Base-by-base conservation (phyloP, 1,284 basidiomycete genomes). In the Puccinia hordei region DNA sequence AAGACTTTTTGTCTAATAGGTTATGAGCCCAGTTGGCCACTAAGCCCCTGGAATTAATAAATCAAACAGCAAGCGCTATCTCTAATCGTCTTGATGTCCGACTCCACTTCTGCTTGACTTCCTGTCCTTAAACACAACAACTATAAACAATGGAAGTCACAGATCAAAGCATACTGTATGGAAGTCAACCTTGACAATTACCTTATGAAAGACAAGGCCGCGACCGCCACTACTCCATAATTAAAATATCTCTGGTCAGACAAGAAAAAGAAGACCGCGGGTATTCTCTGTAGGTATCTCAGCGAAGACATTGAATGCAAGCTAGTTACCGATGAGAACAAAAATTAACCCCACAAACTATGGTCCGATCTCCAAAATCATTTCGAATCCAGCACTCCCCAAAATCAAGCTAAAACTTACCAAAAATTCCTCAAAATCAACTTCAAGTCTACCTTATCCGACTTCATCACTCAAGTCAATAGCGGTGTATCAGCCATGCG, bases 401-500 rank as follows among this genome's bases (percentile, higher is more conserved):
- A 57, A 22, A 57, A 57, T 19, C 53, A 57, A 57, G 30, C 61
- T 9, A 65, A 65, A 65, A 24, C 38, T 33, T 65, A 65, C 27
- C 61, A 38, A 38, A 41, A 65, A 38, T 65, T 38, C 38, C 38
- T 65, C 2, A 15, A 35, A 19, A 19, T 65, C 33, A 17, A 17
- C 6, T 65, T 65, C 38, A 65, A 65, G 9, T 38, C 33, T 22
- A 65, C 12, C 13, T 33, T 65, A 6, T 8, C 27, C 2, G 38
- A 35, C 30, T n/a, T n/a, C n/a, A n/a, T n/a, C n/a, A n/a, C n/a
- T n/a, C n/a, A n/a, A n/a, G n/a, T n/a, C n/a, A n/a, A 65, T 12
- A 65, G 19, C 22, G 19, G n/a, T 33, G 19, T 65, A 27, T 19
- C 33, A 8, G 38, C 35, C 61, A 38, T 65, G 38, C 33, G 22